Evolutionary conservation across 2,329 filamentous ascomycete species (phyloP).

Genomic region (Alternaria incomplexa): DNA sequence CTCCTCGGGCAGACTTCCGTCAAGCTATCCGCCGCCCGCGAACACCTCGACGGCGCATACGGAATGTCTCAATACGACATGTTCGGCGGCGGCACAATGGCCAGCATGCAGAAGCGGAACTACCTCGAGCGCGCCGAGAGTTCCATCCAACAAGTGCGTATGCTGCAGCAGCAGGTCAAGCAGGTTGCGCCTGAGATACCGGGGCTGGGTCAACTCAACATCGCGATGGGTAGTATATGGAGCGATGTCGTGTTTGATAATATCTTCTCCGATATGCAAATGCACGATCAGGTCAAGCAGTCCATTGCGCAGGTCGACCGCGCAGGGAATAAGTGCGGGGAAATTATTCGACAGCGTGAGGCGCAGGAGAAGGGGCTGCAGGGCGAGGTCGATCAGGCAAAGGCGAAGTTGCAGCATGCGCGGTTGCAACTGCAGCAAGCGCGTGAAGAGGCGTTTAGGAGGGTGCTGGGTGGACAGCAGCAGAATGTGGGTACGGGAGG

Average conservation of each 20-base stretch:
- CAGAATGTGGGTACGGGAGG: not conserved
- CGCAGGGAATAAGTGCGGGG: slow-evolving; percentile 32
- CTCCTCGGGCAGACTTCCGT: slow-evolving; percentile 29
- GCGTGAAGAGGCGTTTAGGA: slow-evolving; percentile 53
- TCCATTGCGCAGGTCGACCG: slow-evolving; percentile 44
- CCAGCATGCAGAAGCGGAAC: slow-evolving; percentile 62
- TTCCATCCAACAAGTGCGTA: slow-evolving; percentile 49
- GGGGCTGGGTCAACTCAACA: slow-evolving; percentile 49
- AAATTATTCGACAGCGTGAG: slow-evolving; percentile 45
- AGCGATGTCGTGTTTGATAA: slow-evolving; percentile 63
- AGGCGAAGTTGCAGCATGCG: slow-evolving; percentile 36
- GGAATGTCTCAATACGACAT: slow-evolving; percentile 51
- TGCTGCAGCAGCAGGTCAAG: slow-evolving; percentile 49
- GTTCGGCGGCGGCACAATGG: slow-evolving; percentile 57
- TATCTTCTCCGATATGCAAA: slow-evolving; percentile 60
- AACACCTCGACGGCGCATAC: slow-evolving; percentile 33
- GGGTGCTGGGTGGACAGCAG: slow-evolving; percentile 24
- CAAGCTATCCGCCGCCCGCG: slow-evolving; percentile 30
- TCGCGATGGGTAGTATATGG: slow-evolving; percentile 57
- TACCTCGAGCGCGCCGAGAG: slow-evolving; percentile 58
- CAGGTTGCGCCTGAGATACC: slow-evolving; percentile 49
- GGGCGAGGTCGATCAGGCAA: slow-evolving; percentile 38
- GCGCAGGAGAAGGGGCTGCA: slow-evolving; percentile 29
- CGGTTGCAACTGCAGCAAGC: slow-evolving; percentile 53
- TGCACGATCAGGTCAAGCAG: slow-evolving; percentile 60